Percentiles rank a stretch among this genome's conserved stretches.
These are phyloP conservation scores for Phoma sp. DNA, from an alignment of 2,329 filamentous ascomycete genomes.

Conservation along the genomic window DNA sequence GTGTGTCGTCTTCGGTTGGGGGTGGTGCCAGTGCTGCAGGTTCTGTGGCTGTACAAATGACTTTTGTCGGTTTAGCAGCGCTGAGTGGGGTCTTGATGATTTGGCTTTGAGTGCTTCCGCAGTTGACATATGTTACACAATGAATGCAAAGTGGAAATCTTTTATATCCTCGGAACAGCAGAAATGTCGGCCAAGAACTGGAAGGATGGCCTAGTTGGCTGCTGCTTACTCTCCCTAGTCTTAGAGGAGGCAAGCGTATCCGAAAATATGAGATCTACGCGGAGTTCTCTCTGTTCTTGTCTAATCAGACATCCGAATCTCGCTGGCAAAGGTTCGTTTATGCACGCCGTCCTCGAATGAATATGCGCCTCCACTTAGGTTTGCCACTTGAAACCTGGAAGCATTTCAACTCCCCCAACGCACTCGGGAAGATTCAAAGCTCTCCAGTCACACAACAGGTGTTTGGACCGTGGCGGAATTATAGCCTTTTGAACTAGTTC, in stretches of 20 bases:
- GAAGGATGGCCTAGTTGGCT: no score
- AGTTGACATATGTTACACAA: not conserved
- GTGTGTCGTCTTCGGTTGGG: not conserved
- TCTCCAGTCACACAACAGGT: no score
- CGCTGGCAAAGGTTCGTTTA: no score
- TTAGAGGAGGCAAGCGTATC: not conserved
- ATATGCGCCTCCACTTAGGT: no score
- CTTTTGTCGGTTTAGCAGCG: not conserved
- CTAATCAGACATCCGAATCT: not conserved
- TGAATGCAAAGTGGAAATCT: not conserved
- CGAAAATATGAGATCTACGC: not conserved
- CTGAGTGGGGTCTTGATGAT: slow-evolving; percentile 2
- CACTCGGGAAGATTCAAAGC: no score
- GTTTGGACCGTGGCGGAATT: no score
- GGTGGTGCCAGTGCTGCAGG: not conserved
- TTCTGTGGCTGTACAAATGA: not conserved
- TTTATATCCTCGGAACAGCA: not conserved
- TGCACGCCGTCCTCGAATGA: no score
- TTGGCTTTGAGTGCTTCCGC: not conserved
- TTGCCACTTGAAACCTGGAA: no score
- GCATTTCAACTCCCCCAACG: no score
- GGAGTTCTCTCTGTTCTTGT: not conserved
- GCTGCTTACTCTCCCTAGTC: not conserved
- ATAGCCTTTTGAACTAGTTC: no score
- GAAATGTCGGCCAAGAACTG: not conserved